Evolutionary conservation across 768 basidiomycete genomes (phyloP).

Genomic region (Lentinula guzmanii): DNA sequence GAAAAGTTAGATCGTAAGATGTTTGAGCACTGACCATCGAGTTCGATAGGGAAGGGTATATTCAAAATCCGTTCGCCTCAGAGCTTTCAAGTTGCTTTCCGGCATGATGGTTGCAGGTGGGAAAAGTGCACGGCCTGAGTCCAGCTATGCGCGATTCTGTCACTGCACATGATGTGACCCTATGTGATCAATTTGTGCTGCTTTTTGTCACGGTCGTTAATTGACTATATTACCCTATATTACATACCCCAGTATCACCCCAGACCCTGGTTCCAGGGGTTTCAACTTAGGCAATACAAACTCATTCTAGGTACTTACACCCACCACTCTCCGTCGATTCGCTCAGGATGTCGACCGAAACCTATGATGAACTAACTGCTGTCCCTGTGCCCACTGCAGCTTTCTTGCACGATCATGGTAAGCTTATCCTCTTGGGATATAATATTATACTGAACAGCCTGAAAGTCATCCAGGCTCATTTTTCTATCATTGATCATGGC

Average conservation of each 20-base stretch:
- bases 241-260: not conserved
- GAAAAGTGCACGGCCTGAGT: not conserved
- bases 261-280: not conserved
- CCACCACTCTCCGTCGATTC: no score
- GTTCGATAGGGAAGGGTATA: conserved; percentile 62
- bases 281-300: not conserved
- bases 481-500: conserved; percentile 43
- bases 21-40: conserved; percentile 47
- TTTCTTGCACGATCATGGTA: not conserved
- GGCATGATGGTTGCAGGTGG: not conserved
- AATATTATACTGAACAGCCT: not conserved
- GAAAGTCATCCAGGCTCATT: conserved; percentile 37
- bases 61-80: conserved; percentile 37
- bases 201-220: no score
- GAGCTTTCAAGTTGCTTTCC: not conserved
- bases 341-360: not conserved
- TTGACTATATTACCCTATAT: no score
- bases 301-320: not conserved
- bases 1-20: not conserved
- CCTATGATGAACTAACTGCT: not conserved
- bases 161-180: not conserved
- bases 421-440: not conserved
- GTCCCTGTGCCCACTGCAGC: not conserved
- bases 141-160: not conserved
- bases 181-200: no score